Conservation (phyloP, 1,284 basidiomycete genomes). For the Trametes sp. region DNA sequence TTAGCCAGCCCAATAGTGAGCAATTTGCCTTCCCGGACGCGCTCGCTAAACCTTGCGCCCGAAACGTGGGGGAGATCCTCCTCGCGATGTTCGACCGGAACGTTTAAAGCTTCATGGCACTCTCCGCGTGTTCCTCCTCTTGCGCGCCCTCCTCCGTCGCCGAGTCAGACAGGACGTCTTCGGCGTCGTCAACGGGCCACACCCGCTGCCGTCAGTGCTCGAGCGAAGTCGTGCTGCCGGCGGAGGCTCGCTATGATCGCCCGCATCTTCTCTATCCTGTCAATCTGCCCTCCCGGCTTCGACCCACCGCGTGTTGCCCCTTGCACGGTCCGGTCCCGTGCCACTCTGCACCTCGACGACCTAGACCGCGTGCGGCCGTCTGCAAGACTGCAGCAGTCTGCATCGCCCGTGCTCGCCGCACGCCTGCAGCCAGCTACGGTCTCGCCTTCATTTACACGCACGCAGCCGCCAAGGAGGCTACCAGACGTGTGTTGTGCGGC, state of each 20-base stretch:
- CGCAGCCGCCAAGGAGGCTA: constrained; percentile 7
- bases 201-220: not conserved
- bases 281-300: constrained; percentile 19
- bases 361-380: not conserved
- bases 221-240: not conserved
- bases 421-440: not conserved
- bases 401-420: constrained; percentile 7
- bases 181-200: not conserved
- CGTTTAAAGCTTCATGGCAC: constrained; percentile 41
- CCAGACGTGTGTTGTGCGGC: constrained; percentile 12
- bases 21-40: constrained; percentile 25
- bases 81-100: constrained; percentile 15
- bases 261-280: constrained; percentile 22
- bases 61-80: constrained; percentile 19
- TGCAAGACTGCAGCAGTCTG: not conserved
- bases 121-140: constrained; percentile 26
- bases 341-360: constrained; percentile 3
- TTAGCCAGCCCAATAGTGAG: constrained; percentile 21
- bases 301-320: constrained; percentile 18
- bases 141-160: not conserved
- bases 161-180: not conserved
- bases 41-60: constrained; percentile 21
- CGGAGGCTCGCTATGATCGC: constrained; percentile 13
- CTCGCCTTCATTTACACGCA: constrained; percentile 14
- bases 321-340: constrained; percentile 17